Conservation (phyloP, 2,329 filamentous ascomycete genomes). For the Paracorniculantispora psalliotae region DNA sequence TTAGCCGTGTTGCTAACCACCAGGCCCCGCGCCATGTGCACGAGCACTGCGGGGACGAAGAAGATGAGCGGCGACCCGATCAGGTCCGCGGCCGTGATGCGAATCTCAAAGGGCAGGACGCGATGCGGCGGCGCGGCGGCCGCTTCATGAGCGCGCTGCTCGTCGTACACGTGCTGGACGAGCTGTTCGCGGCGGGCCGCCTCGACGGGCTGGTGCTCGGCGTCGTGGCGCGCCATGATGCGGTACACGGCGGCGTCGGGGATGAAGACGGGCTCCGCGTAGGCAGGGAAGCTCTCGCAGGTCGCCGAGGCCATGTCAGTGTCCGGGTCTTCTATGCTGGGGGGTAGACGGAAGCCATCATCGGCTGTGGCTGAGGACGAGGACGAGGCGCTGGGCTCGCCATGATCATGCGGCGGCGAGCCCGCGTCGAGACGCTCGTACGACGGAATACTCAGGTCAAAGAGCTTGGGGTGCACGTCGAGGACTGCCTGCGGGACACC, state of each 20-base stretch:
- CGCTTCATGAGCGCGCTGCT: no score
- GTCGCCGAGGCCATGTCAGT: neutral
- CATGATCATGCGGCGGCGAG: neutral
- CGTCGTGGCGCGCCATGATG: neutral
- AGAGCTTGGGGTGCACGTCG: constrained; percentile 4
- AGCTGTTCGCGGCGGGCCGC: neutral
- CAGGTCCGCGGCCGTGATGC: neutral
- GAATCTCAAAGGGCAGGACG: neutral
- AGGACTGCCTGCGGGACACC: neutral
- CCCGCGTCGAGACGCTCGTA: neutral
- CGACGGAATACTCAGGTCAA: neutral
- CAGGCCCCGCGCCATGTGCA: neutral
- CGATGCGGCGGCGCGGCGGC: neutral
- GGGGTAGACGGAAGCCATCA: neutral
- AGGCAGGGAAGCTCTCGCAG: neutral
- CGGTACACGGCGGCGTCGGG: neutral
- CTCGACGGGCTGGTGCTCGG: neutral
- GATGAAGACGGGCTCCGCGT: constrained; percentile 7
- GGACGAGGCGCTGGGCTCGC: neutral
- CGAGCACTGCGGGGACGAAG: constrained; percentile 3
- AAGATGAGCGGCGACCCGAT: neutral
- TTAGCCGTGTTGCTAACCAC: neutral
- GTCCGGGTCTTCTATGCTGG: neutral
- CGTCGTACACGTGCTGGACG: no score
- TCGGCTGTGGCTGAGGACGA: no score